These are phyloP conservation scores for Wallacemonas sp. DNA, from an alignment of 208 protist genomes.

Conservation along the genomic window DNA sequence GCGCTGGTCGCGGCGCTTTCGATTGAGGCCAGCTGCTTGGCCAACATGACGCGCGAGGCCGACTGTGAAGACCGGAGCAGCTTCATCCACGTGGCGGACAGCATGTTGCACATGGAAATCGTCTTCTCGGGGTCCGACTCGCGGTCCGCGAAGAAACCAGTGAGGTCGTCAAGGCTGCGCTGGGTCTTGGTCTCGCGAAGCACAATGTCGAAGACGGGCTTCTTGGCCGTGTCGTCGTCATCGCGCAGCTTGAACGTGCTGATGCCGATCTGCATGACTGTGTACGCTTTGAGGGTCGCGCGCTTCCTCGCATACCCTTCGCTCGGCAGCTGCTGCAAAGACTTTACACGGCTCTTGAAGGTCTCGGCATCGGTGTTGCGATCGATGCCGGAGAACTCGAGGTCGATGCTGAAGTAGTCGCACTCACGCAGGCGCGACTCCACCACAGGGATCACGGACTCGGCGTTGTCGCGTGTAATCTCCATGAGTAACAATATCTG, in stretches of 20 bases:
- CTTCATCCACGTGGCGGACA: not conserved
- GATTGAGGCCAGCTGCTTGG: not conserved
- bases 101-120: not conserved
- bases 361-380: slow-evolving; percentile 1
- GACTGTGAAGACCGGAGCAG: not conserved
- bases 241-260: slow-evolving; percentile 43
- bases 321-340: slow-evolving; percentile 31
- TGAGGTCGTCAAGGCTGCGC: not conserved
- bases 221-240: not conserved
- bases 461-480: slow-evolving; percentile 39
- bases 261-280: slow-evolving; percentile 63
- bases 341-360: not conserved
- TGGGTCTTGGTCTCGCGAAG: not conserved
- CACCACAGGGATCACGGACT: slow-evolving; percentile 24
- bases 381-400: slow-evolving; percentile 74
- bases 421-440: slow-evolving; percentile 29
- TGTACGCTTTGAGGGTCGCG: slow-evolving; percentile 34
- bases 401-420: slow-evolving; percentile 50
- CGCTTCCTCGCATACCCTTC: slow-evolving; percentile 45
- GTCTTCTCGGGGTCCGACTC: slow-evolving; percentile 7
- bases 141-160: not conserved
- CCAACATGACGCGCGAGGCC: not conserved
- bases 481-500: slow-evolving; percentile 29
- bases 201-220: not conserved
- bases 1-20: not conserved